A percentile compares a stretch with the other conserved stretches of the same genome.
Evolutionary conservation across 1,284 basidiomycete genomes (phyloP).

Genomic region (Boletus sp.): DNA sequence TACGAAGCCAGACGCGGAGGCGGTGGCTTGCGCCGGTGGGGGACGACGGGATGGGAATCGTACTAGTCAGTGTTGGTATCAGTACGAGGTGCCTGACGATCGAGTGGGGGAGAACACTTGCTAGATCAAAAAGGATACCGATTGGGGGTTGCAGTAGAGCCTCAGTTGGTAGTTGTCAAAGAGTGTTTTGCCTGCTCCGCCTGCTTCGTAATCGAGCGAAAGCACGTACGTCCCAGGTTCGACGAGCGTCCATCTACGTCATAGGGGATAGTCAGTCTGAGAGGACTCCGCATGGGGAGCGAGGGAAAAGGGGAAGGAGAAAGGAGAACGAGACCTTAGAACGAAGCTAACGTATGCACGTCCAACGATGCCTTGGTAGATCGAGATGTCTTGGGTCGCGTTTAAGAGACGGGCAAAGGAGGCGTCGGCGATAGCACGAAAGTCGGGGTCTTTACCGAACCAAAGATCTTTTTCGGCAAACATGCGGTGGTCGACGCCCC

Average conservation of each 20-base stretch:
- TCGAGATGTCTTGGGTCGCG: slow-evolving; percentile 38
- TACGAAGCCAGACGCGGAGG: slow-evolving; percentile 54
- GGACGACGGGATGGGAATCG: slow-evolving; percentile 48
- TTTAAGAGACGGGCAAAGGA: slow-evolving; percentile 46
- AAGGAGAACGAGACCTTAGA: slow-evolving; percentile 37
- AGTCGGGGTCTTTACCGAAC: slow-evolving; percentile 58
- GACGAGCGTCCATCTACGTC: slow-evolving; percentile 42
- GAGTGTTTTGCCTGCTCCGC: slow-evolving; percentile 48
- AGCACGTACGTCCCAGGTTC: slow-evolving; percentile 44
- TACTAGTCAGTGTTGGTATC: slow-evolving; percentile 30
- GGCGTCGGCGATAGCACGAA: slow-evolving; percentile 49
- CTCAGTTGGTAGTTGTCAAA: slow-evolving; percentile 44
- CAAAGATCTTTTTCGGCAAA: slow-evolving; percentile 58
- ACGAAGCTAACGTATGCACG: slow-evolving; percentile 50
- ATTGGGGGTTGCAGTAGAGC: slow-evolving; percentile 46
- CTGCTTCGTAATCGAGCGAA: slow-evolving; percentile 56
- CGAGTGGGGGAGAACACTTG: slow-evolving; percentile 32
- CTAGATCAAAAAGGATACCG: slow-evolving; percentile 55
- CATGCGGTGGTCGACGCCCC: slow-evolving; percentile 51
- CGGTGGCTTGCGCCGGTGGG: slow-evolving; percentile 54
- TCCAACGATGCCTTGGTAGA: slow-evolving; percentile 52
- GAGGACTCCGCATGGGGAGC: no score
- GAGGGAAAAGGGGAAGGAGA: no score
- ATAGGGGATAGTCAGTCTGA: not conserved
- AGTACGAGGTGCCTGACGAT: not conserved